Base-by-base conservation (phyloP, 768 basidiomycete genomes). In the Podaxis pistillaris region DNA sequence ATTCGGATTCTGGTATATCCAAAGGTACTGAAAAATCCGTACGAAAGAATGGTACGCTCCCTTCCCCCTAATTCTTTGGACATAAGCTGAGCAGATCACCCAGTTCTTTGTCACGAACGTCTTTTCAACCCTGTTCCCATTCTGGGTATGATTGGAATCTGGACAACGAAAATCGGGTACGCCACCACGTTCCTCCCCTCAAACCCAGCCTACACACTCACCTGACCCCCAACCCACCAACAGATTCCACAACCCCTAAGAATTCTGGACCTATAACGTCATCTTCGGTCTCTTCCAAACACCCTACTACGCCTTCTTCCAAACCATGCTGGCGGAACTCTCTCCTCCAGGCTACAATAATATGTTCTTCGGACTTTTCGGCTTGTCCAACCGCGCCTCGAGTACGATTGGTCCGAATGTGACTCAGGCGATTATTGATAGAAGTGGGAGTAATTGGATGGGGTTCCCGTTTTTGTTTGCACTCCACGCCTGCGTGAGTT, bases 261-360 rank as follows among this genome's bases (percentile, higher is more conserved):
- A 94, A 68, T 94, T 94, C 75, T 96, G 93, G 87, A 86, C 84
- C 4, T 94, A 93, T 75, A 93, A 92, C 63, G 78, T 91, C 53
- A 74, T 92, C 2, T 91, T 89, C 67, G 91, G 91, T 15, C 73
- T 93, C 8, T 92, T 92, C 80, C 89, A 93, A 76, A 89, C 89
- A 0, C 93, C 93, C 0, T 94, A 93, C 74, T 94, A 91, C 70
- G 90, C 93, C 0, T 92, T 89, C 71, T 86, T 90, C 2, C 88
- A 91, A 70, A 92, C 90, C 0, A 90, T 91, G 89, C 92, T 93
- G 90, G 89, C 90, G 0, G 93, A 95, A 72, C 83, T 96, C 9
- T 86, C 89, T 4, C 93, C 93, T 12, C 89, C 91, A 1, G 93
- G 93, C 0, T 94, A 91, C 68, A 93, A 94, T 67, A 91, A 93